Conservation (phyloP, 2,329 filamentous ascomycete genomes). For the Dichotomopilus funicola region DNA sequence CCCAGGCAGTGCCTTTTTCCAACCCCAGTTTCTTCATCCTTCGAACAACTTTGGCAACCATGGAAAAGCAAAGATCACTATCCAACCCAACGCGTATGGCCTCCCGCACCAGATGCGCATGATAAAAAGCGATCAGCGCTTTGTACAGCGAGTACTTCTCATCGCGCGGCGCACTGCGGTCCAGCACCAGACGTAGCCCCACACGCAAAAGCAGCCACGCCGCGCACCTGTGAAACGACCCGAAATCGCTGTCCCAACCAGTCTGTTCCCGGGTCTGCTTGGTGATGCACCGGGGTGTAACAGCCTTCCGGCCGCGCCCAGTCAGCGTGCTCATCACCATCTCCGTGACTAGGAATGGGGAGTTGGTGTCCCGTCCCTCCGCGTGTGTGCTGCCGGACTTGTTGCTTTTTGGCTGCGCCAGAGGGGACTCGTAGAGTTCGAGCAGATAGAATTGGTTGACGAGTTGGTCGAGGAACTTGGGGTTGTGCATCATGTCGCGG, state of each 20-base stretch:
- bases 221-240: conserved; percentile 16
- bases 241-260: conserved; percentile 1
- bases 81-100: not conserved
- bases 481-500: not conserved
- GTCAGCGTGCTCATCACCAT: conserved; percentile 13
- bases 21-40: conserved; percentile 17
- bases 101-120: conserved; percentile 10
- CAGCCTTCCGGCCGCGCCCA: conserved; percentile 11
- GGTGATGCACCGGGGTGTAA: conserved; percentile 8
- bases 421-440: conserved; percentile 4
- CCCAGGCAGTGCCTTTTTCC: not conserved
- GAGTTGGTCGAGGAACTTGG: conserved; percentile 4
- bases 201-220: conserved; percentile 22
- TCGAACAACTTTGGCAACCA: conserved; percentile 17
- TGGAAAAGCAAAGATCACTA: conserved; percentile 13
- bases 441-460: conserved; percentile 6
- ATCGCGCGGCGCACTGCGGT: not conserved
- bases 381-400: conserved; percentile 3
- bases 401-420: conserved; percentile 9
- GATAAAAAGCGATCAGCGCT: conserved; percentile 13
- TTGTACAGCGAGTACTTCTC: conserved; percentile 13
- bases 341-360: conserved; percentile 12
- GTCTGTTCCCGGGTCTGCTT: conserved; percentile 21
- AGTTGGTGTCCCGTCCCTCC: conserved; percentile 16
- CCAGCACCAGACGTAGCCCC: conserved; percentile 15